Conservation (phyloP, 306 rosid species). For the Vachellia collinsii region DNA sequence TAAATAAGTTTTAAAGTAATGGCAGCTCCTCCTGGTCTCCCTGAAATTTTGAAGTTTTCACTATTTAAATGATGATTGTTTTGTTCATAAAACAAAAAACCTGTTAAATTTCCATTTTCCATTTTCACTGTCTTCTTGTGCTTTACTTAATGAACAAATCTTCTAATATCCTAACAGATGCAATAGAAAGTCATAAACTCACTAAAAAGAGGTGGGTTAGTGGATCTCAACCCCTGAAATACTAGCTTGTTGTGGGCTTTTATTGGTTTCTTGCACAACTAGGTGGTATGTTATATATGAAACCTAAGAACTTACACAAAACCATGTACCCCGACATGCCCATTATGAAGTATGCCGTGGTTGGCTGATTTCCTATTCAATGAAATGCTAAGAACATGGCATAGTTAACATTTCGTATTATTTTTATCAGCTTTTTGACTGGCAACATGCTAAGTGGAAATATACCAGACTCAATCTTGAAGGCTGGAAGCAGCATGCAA, state of each 20-base stretch:
- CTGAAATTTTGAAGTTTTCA: background rate
- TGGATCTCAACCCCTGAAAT: too few relatives aligned
- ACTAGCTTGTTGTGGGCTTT: too few relatives aligned
- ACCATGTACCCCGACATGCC: background rate
- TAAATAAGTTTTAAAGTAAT: background rate
- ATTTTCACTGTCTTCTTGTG: background rate
- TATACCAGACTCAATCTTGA: slow-evolving; percentile 66
- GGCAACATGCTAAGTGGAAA: slow-evolving; percentile 72
- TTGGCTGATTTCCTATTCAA: slow-evolving; percentile 11
- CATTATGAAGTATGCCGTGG: background rate
- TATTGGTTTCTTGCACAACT: background rate
- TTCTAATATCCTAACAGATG: background rate
- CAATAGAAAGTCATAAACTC: too few relatives aligned
- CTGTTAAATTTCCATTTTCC: background rate
- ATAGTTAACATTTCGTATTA: slow-evolving; percentile 27
- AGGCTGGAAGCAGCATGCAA: slow-evolving; percentile 72
- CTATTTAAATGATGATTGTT: background rate
- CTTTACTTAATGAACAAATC: background rate
- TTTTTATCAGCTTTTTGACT: slow-evolving; percentile 67
- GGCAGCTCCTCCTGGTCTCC: background rate
- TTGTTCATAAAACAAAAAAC: background rate
- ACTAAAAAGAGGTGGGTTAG: too few relatives aligned
- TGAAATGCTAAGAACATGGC: slow-evolving; percentile 25
- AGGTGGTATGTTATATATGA: background rate
- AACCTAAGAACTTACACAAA: background rate